A percentile compares a stretch with the other conserved stretches of the same genome.
phyloP scores from a whole-genome alignment of 2,329 filamentous ascomycete genomes.

The Leptographium wingfieldii region DNA sequence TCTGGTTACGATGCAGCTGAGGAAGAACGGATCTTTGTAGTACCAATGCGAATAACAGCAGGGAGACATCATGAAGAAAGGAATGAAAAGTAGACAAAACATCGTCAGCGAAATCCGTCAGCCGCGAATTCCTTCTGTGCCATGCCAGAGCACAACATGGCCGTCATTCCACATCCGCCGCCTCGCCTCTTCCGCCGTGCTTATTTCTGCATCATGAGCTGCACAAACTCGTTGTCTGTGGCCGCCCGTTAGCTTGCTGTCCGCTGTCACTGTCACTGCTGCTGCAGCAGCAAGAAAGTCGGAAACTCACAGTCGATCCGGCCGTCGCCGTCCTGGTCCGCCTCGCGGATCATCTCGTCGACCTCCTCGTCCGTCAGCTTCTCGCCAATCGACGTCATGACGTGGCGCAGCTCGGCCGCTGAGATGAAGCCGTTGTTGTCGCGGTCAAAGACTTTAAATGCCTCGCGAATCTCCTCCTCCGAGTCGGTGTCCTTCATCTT shows the following conservation, averaged over 20 bases:
- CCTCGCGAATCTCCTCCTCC: conserved; percentile 80
- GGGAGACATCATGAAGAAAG: conserved; percentile 4
- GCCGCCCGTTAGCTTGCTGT: background rate
- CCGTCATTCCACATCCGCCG: background rate
- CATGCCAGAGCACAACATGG: conserved; percentile 3
- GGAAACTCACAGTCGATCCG: conserved; percentile 66
- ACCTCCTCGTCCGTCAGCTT: conserved; percentile 86
- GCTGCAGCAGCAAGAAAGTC: too few relatives aligned
- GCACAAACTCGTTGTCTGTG: conserved; percentile 84
- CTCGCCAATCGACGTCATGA: conserved; percentile 87
- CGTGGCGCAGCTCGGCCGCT: conserved; percentile 73
- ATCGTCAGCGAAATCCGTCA: background rate
- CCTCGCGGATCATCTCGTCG: conserved; percentile 87
- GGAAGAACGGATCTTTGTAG: background rate
- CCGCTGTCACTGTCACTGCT: too few relatives aligned
- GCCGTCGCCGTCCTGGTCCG: conserved; percentile 79
- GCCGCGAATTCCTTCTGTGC: conserved; percentile 3
- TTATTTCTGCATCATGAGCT: conserved; percentile 95
- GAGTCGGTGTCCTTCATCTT: conserved; percentile 94
- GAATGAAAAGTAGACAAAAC: conserved; percentile 2
- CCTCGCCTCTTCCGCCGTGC: background rate
- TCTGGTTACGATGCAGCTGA: background rate
- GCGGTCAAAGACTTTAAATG: conserved; percentile 81
- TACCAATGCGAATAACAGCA: background rate
- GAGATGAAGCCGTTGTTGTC: conserved; percentile 91